These are phyloP conservation scores for Exophiala aquamarina DNA, from an alignment of 2,329 filamentous ascomycete genomes.

Conservation along the genomic window DNA sequence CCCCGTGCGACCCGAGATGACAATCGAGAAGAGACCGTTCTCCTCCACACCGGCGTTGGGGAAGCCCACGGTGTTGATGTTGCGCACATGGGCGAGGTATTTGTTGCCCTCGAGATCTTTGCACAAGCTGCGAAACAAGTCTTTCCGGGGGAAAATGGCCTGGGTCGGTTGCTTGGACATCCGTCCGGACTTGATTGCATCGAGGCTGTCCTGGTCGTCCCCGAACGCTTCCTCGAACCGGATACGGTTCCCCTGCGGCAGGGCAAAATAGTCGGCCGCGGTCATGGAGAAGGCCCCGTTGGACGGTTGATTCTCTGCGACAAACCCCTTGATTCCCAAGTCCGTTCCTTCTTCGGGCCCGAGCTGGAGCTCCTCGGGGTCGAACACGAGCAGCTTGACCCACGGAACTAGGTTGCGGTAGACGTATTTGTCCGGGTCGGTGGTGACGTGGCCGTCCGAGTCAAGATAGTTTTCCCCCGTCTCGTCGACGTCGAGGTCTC, in stretches of 20 bases:
- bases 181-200: background rate
- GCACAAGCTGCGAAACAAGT: background rate
- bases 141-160: background rate
- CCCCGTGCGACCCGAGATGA: slow-evolving; percentile 38
- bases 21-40: slow-evolving; percentile 35
- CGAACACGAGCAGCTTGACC: slow-evolving; percentile 42
- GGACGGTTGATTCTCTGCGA: background rate
- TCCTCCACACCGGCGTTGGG: slow-evolving; percentile 38
- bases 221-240: background rate
- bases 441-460: no score
- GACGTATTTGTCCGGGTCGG: background rate
- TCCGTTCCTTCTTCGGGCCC: slow-evolving; percentile 9
- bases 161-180: background rate
- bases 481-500: background rate
- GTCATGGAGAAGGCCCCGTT: slow-evolving; percentile 1
- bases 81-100: slow-evolving; percentile 42
- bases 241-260: background rate
- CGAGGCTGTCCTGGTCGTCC: background rate
- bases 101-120: slow-evolving; percentile 4
- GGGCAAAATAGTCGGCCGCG: slow-evolving; percentile 1
- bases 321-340: background rate
- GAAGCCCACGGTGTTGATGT: slow-evolving; percentile 42
- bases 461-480: background rate
- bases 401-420: slow-evolving; percentile 38
- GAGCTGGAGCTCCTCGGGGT: slow-evolving; percentile 39